Percentiles rank a stretch among this genome's conserved stretches.
These are phyloP conservation scores for Neurospora sp. DNA, from an alignment of 495 filamentous ascomycete species.

Conservation along the genomic window DNA sequence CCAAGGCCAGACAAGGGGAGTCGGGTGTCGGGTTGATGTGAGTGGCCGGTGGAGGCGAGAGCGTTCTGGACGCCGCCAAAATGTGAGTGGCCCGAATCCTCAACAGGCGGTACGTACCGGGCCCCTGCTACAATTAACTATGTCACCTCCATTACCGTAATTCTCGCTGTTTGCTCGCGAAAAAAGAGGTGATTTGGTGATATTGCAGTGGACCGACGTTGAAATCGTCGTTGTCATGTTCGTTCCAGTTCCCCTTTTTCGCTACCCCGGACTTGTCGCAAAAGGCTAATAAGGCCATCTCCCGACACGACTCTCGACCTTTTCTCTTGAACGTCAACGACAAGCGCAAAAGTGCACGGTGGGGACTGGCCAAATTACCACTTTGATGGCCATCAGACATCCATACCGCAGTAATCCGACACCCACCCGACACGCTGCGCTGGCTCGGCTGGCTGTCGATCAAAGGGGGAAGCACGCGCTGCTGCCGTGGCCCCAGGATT, in stretches of 20 bases:
- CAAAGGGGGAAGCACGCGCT: background rate
- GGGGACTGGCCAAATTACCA: background rate
- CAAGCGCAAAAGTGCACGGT: background rate
- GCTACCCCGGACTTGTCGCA: background rate
- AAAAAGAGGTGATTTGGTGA: background rate
- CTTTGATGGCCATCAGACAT: background rate
- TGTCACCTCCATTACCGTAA: background rate
- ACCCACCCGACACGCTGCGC: background rate
- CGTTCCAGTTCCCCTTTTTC: background rate
- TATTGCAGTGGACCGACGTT: background rate
- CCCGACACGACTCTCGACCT: background rate
- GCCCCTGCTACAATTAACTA: background rate
- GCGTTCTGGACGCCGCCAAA: background rate
- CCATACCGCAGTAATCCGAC: background rate
- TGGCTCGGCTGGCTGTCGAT: background rate
- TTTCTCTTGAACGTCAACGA: background rate
- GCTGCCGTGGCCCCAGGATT: background rate
- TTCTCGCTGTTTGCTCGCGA: background rate
- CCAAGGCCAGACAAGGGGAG: background rate
- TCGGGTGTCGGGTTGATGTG: background rate
- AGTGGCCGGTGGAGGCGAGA: background rate
- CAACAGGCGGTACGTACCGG: background rate
- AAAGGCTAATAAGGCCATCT: background rate
- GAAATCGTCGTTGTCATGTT: background rate
- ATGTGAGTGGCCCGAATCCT: background rate